A percentile compares a stretch with the other conserved stretches of the same genome.
phyloP scores from a whole-genome alignment of 305 asterid species.

The Rubia balearica region DNA sequence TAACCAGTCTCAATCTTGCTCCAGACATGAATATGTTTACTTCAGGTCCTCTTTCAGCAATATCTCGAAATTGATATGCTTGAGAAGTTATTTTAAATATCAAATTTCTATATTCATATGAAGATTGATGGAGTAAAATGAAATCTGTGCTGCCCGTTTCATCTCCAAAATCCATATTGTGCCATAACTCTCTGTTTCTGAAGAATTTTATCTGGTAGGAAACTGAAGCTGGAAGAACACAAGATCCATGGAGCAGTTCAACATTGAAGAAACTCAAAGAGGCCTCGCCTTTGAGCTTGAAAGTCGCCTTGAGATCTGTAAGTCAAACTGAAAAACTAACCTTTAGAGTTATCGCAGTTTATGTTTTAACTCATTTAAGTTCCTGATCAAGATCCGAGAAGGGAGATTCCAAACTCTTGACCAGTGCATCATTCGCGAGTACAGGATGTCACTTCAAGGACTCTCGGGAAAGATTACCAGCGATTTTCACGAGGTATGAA shows the following conservation, averaged over 20 bases:
- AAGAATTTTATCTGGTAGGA: constrained; percentile 34
- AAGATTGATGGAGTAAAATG: not conserved
- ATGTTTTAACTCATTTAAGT: constrained; percentile 16
- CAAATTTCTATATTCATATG: not conserved
- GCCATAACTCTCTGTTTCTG: not conserved
- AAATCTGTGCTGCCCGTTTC: not conserved
- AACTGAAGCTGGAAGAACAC: constrained; percentile 63
- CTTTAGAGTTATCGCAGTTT: constrained; percentile 1
- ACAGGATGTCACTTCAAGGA: constrained; percentile 78
- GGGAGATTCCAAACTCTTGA: constrained; percentile 85
- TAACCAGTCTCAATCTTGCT: not conserved
- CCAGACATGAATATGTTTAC: not conserved
- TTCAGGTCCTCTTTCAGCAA: not conserved
- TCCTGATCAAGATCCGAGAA: constrained; percentile 63
- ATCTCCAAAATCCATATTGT: constrained; percentile 1
- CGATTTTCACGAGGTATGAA: constrained; percentile 70
- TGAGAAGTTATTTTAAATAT: not conserved
- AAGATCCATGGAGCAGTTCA: constrained; percentile 57
- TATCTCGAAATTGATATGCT: no score
- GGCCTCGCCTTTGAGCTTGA: constrained; percentile 82
- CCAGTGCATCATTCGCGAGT: constrained; percentile 82
- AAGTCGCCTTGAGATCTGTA: constrained; percentile 88
- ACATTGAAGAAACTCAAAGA: constrained; percentile 63
- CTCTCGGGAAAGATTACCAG: constrained; percentile 47
- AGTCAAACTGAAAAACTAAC: constrained; percentile 24